Evolutionary conservation across 202 grass and related monocot species (phyloP).

Genomic region (Panicum hallii): DNA sequence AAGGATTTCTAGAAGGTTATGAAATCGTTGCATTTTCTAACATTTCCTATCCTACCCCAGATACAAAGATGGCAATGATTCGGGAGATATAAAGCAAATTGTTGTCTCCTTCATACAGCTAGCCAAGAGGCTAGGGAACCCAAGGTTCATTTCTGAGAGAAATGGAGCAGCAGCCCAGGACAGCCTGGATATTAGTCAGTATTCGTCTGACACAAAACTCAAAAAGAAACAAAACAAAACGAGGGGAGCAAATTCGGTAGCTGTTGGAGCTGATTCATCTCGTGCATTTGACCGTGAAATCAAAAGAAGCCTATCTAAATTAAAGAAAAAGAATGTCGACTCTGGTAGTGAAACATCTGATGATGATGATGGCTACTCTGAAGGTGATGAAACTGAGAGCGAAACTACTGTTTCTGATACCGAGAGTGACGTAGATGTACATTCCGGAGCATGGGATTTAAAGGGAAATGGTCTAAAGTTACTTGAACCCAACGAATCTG

Average conservation of each 20-base stretch:
- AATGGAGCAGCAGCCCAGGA: constrained; percentile 70
- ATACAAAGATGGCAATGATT: constrained; percentile 73
- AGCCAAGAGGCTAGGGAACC: constrained; percentile 90
- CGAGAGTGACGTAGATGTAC: constrained; percentile 80
- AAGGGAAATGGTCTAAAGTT: constrained; percentile 66
- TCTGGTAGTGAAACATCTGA: constrained; percentile 98
- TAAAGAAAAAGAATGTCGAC: constrained; percentile 84
- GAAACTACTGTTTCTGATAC: constrained; percentile 89
- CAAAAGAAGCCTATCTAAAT: constrained; percentile 97
- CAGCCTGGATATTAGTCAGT: constrained; percentile 56
- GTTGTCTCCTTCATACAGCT: constrained; percentile 93
- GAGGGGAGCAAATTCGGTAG: constrained; percentile 57
- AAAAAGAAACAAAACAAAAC: constrained; percentile 89
- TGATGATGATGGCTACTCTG: constrained; percentile 80
- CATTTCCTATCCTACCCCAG: constrained; percentile 57
- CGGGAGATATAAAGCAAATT: constrained; percentile 88
- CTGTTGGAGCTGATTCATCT: constrained; percentile 61
- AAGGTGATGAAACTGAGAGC: constrained; percentile 81
- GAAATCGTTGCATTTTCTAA: constrained; percentile 46
- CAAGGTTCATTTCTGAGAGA: constrained; percentile 66
- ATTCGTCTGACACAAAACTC: constrained; percentile 70
- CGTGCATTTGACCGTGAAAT: constrained; percentile 90
- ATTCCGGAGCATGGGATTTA: constrained; percentile 73
- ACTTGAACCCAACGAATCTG: constrained; percentile 63
- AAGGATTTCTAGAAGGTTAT: constrained; percentile 28